Percentiles rank a stretch among this genome's conserved stretches.
phyloP scores from a whole-genome alignment of 1,284 basidiomycete species.

The Earliella scabrosa region DNA sequence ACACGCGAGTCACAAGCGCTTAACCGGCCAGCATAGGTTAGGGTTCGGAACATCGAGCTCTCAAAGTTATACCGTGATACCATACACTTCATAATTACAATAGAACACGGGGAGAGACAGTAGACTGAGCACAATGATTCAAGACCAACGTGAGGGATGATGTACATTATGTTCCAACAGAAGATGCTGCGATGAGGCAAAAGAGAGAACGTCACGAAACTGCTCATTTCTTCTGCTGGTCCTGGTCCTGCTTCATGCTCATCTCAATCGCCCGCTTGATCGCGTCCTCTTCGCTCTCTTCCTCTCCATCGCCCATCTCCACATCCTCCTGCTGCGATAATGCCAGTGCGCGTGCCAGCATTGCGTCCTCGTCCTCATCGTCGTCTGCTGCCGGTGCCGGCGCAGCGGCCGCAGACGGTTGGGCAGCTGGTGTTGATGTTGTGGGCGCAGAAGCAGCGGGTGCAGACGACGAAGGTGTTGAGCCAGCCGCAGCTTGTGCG shows the following conservation, averaged over 20 bases:
- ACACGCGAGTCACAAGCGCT: no score
- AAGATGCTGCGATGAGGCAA: background rate
- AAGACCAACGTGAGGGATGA: background rate
- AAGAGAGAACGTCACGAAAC: background rate
- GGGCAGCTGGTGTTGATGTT: constrained; percentile 35
- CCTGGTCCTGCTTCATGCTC: constrained; percentile 39
- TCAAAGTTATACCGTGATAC: no score
- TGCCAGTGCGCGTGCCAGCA: constrained; percentile 67
- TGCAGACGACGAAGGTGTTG: constrained; percentile 7
- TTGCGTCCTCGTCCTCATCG: constrained; percentile 63
- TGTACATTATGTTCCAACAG: constrained; percentile 22
- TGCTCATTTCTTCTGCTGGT: constrained; percentile 33
- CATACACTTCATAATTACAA: no score
- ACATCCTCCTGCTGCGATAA: constrained; percentile 54
- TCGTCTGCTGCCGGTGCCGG: constrained; percentile 37
- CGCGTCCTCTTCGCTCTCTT: constrained; percentile 54
- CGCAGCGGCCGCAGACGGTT: constrained; percentile 34
- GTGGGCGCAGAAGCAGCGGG: constrained; percentile 33
- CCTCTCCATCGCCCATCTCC: constrained; percentile 50
- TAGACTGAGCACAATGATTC: no score
- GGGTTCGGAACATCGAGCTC: constrained; percentile 1
- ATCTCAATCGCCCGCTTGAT: constrained; percentile 68
- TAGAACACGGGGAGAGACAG: no score
- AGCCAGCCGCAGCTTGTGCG: constrained; percentile 34
- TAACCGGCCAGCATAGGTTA: no score